Evolutionary conservation across 2,329 filamentous ascomycete species (phyloP), one percentile per base, ranked within the genome.

Genomic region (Bipolaris zeicola): DNA sequence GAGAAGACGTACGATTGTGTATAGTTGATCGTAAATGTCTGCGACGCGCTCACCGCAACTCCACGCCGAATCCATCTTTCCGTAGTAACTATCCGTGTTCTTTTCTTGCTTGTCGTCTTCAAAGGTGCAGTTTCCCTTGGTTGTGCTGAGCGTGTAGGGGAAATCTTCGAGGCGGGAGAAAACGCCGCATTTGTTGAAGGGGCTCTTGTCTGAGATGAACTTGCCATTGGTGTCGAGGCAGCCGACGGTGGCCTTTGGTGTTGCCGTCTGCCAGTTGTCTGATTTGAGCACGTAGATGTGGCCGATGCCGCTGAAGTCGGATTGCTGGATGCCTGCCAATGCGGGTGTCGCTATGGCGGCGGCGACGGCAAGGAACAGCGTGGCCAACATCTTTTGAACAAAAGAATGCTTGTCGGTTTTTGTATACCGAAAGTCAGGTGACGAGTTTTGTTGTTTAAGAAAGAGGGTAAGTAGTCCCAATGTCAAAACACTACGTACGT

Each of bases 111-210:
- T 60, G 11, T 58, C 33, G 39, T 75, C 69, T 31, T 61, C 58
- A 52, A 73, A 75, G 0, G 71, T 73, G 51, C 72, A 75, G 58
- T 74, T 74, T 7, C 72, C 72, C 1, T 45, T 22, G 4, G 48
- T 55, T 20, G 57, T 70, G 2, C 69, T 71, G 0, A 75, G 59
- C 0, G 70, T 69, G 31, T 69, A 73, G 0, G 72, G 72, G 37
- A 67, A 74, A 1, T 52, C 53, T 6, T 50, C 44, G 2, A 57
- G 36, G 2, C 65, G 60, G 6, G 63, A 43, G 50, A 74, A 75
- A 1, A 57, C 57, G 14, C 65, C 72, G 50, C 72, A 75, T 26
- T 51, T 46, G n/a, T 49, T 39, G 13, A 14, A 36, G 1, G 52
- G 43, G 18, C 31, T 37, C 1, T 52, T 46, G 5, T 59, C 42